These are phyloP conservation scores for Quercus berberidifolia DNA, from an alignment of 306 rosid genomes.

Conservation along the genomic window DNA sequence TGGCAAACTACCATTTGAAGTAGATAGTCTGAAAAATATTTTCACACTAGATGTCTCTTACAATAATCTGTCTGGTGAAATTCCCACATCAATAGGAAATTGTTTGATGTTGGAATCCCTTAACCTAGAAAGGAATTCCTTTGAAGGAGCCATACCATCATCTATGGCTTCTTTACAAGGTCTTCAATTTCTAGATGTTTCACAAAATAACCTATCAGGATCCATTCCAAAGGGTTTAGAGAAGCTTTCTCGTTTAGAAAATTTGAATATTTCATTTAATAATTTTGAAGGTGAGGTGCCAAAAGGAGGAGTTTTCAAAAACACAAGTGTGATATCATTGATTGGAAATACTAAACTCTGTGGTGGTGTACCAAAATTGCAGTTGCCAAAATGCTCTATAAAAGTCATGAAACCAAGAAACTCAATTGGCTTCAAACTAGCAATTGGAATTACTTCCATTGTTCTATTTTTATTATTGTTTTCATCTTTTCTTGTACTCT, in stretches of 20 bases:
- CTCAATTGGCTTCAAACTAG: background rate
- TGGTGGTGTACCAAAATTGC: background rate
- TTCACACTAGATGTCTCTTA: slow-evolving; percentile 15
- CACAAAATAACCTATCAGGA: slow-evolving; percentile 16
- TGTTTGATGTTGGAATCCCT: slow-evolving; percentile 27
- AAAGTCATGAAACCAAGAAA: slow-evolving; percentile 14
- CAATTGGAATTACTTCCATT: background rate
- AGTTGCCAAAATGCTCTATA: background rate
- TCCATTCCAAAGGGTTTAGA: too few relatives aligned
- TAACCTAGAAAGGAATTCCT: slow-evolving; percentile 16
- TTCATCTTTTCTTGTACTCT: background rate
- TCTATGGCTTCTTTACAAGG: slow-evolving; percentile 21
- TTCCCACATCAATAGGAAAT: slow-evolving; percentile 25
- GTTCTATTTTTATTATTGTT: background rate
- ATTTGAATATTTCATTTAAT: slow-evolving; percentile 41
- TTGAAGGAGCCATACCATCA: slow-evolving; percentile 31
- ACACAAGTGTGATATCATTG: slow-evolving; percentile 9
- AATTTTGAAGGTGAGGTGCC: slow-evolving; percentile 36
- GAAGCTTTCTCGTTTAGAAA: background rate
- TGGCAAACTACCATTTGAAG: background rate
- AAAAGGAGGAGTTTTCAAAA: slow-evolving; percentile 33
- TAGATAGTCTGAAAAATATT: slow-evolving; percentile 6
- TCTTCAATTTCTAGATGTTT: slow-evolving; percentile 25
- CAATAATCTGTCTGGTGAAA: slow-evolving; percentile 17
- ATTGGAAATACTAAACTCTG: background rate